phyloP scores from a whole-genome alignment of 352 stramenopile species.

The Nothophytophthora sp. region DNA sequence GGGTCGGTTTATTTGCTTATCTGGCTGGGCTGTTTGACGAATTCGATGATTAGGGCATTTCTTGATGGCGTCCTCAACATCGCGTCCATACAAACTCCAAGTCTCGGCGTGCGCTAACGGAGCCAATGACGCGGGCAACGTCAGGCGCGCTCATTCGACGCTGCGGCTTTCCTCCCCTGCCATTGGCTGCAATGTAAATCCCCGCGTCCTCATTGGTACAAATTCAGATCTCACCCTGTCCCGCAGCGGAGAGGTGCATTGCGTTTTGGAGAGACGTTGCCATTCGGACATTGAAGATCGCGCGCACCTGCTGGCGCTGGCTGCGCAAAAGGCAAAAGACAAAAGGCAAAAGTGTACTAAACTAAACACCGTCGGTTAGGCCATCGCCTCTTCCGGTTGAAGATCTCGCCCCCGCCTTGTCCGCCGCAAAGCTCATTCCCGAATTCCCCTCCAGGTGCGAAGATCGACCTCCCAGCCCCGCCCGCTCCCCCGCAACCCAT shows the following conservation, averaged over 20 bases:
- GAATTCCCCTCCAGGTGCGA: slow-evolving; percentile 22
- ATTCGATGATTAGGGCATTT: neutral
- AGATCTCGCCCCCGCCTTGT: slow-evolving; percentile 9
- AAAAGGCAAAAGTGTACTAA: neutral
- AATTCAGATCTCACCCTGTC: neutral
- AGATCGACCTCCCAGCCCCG: slow-evolving; percentile 1
- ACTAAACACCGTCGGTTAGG: neutral
- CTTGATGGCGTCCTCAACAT: too few species aligned
- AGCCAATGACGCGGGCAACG: slow-evolving; percentile 18
- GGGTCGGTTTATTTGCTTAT: too few species aligned
- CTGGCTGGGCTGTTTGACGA: slow-evolving; percentile 1
- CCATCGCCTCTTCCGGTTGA: slow-evolving; percentile 6
- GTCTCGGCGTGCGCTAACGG: neutral
- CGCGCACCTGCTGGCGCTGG: too few species aligned
- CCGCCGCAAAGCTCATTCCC: slow-evolving; percentile 18
- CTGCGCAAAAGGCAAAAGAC: neutral
- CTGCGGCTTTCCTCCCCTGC: too few species aligned
- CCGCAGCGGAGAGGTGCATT: slow-evolving; percentile 17
- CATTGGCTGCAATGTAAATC: neutral
- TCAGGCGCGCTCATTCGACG: neutral
- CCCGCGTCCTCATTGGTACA: neutral
- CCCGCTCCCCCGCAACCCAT: neutral
- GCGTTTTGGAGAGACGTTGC: neutral
- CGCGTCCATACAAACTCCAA: neutral
- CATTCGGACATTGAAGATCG: slow-evolving; percentile 1